A percentile compares a stretch with the other conserved stretches of the same genome.
These are phyloP conservation scores for Dryas octopetala DNA, from an alignment of 306 rosid species.

Conservation along the genomic window DNA sequence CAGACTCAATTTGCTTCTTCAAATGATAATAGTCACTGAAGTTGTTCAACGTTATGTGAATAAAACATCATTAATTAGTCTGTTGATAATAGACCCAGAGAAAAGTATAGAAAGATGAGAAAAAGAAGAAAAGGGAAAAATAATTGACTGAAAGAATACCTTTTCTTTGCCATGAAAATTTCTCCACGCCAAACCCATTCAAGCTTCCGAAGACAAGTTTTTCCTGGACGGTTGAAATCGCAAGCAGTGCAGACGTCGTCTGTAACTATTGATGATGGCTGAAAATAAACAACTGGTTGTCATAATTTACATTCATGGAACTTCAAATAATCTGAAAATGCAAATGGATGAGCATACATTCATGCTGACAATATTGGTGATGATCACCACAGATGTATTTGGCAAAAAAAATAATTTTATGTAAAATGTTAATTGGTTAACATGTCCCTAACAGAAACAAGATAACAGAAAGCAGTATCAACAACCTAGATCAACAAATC, in stretches of 20 bases:
- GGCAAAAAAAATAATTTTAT: neutral
- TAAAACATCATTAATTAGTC: slow-evolving; percentile 31
- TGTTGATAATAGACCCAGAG: slow-evolving; percentile 17
- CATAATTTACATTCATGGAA: neutral
- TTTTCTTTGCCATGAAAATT: slow-evolving; percentile 77
- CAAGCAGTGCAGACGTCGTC: slow-evolving; percentile 98
- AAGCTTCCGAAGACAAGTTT: slow-evolving; percentile 91
- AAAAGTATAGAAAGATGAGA: slow-evolving; percentile 15
- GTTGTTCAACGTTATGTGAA: slow-evolving; percentile 23
- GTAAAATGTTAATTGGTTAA: neutral
- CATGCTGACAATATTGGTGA: neutral
- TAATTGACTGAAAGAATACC: slow-evolving; percentile 34
- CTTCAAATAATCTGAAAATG: slow-evolving; percentile 7
- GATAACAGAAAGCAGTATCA: neutral
- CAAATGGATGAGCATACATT: neutral
- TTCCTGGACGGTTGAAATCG: slow-evolving; percentile 96
- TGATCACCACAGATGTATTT: neutral
- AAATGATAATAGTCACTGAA: slow-evolving; percentile 89
- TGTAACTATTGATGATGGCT: slow-evolving; percentile 94
- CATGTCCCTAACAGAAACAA: slow-evolving; percentile 1
- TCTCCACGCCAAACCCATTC: slow-evolving; percentile 99
- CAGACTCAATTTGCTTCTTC: slow-evolving; percentile 95
- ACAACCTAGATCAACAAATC: neutral
- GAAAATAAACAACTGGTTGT: slow-evolving; percentile 36
- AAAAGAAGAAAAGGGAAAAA: neutral